Percentiles rank a stretch among this genome's conserved stretches.
phyloP scores from a whole-genome alignment of 1,139 yeast species.

The Debaryomyces udenii region DNA sequence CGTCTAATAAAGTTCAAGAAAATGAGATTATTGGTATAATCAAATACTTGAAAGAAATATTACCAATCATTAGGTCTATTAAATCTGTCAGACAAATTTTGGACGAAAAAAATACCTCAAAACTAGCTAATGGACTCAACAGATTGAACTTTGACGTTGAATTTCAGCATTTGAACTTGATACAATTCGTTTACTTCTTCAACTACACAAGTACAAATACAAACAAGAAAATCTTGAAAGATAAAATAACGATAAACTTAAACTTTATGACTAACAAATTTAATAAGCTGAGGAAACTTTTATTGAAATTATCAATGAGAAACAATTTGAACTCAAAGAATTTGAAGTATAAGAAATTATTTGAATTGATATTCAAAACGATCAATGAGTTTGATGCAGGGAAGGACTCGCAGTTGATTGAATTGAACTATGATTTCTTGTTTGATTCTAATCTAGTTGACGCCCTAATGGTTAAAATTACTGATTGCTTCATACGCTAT shows the following conservation, averaged over 20 bases:
- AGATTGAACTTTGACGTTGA: slow-evolving; percentile 38
- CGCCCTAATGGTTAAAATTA: slow-evolving; percentile 26
- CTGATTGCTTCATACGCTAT: slow-evolving; percentile 24
- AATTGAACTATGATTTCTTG: slow-evolving; percentile 47
- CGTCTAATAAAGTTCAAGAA: slow-evolving; percentile 13
- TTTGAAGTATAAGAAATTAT: slow-evolving; percentile 42
- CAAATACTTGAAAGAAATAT: slow-evolving; percentile 34
- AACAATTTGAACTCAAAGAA: slow-evolving; percentile 44
- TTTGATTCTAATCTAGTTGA: slow-evolving; percentile 25
- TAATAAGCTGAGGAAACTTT: slow-evolving; percentile 24
- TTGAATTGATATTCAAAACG: slow-evolving; percentile 43
- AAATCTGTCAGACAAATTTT: slow-evolving; percentile 20
- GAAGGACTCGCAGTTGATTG: slow-evolving; percentile 22
- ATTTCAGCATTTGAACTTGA: slow-evolving; percentile 33
- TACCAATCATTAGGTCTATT: slow-evolving; percentile 34
- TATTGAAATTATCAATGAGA: slow-evolving; percentile 36
- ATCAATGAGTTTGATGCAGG: slow-evolving; percentile 31
- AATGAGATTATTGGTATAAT: slow-evolving; percentile 34
- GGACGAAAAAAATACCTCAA: slow-evolving; percentile 15
- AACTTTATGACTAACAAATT: slow-evolving; percentile 40
- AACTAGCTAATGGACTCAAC: slow-evolving; percentile 35
- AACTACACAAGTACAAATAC: slow-evolving; percentile 30
- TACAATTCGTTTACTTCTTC: slow-evolving; percentile 38
- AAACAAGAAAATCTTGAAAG: slow-evolving; percentile 40
- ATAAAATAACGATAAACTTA: slow-evolving; percentile 36